A percentile compares a stretch with the other conserved stretches of the same genome.
Conservation (phyloP, 176 grass and related monocot genomes). For the Microstegium vimineum region DNA sequence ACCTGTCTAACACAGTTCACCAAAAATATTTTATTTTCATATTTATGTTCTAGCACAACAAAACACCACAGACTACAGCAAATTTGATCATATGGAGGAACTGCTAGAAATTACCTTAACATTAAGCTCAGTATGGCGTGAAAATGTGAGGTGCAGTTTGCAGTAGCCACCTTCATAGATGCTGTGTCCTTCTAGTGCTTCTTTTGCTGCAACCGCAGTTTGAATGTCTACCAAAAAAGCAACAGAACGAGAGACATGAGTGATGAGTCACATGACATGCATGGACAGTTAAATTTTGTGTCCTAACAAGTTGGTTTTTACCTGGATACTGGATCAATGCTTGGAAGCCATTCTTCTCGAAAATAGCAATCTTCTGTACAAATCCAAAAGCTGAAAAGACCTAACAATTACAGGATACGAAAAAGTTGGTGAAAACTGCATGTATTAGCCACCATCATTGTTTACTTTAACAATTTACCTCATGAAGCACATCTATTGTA, state of each 20-base stretch:
- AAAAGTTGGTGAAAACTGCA: constrained; percentile 4
- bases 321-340: constrained; percentile 81
- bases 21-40: neutral
- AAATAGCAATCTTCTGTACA: constrained; percentile 96
- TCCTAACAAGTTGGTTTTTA: constrained; percentile 29
- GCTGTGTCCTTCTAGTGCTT: constrained; percentile 68
- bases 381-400: constrained; percentile 96
- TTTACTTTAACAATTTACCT: constrained; percentile 49
- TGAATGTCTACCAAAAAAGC: constrained; percentile 58
- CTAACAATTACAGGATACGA: constrained; percentile 35
- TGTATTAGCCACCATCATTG: neutral
- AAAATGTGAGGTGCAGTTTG: constrained; percentile 77
- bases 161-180: constrained; percentile 90
- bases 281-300: neutral
- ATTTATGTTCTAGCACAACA: neutral
- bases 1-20: neutral
- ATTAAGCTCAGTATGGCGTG: constrained; percentile 75
- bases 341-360: constrained; percentile 94
- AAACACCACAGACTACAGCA: neutral
- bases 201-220: constrained; percentile 60
- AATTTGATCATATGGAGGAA: neutral
- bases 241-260: constrained; percentile 7
- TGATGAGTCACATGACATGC: neutral
- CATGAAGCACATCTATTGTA: constrained; percentile 94
- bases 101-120: constrained; percentile 56